These are phyloP conservation scores for Dalechampia spathulata DNA, from an alignment of 441 rosid genomes.

Conservation along the genomic window DNA sequence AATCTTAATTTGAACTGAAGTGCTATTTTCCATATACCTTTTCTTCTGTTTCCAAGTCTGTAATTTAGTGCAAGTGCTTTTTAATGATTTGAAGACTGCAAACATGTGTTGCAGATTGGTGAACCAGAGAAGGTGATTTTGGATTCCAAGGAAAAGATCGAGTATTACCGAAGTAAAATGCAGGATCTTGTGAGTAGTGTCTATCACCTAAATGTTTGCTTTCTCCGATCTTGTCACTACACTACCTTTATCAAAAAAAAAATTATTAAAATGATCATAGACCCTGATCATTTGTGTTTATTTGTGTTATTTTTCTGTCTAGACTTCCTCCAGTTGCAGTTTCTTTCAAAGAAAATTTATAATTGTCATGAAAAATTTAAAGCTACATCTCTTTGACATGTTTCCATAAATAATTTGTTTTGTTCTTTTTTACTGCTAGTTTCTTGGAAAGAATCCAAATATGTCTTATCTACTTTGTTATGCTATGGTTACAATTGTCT, in stretches of 20 bases:
- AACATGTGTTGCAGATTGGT: conserved; percentile 40
- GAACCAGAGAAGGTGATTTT: conserved; percentile 56
- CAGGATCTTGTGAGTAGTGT: conserved; percentile 86
- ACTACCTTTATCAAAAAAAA: too few species aligned
- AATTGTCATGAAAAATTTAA: not conserved
- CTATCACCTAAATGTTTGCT: conserved; percentile 8
- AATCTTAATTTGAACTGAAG: conserved; percentile 2
- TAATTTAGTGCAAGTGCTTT: not conserved
- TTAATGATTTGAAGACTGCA: conserved; percentile 10
- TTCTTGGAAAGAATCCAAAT: not conserved
- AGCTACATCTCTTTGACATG: not conserved
- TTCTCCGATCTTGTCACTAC: conserved; percentile 2
- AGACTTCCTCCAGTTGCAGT: not conserved
- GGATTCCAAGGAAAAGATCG: conserved; percentile 93
- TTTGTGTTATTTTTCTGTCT: too few species aligned
- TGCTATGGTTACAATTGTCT: not conserved
- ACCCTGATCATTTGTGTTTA: too few species aligned
- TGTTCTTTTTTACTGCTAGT: not conserved
- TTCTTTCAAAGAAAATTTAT: too few species aligned
- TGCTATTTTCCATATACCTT: too few species aligned
- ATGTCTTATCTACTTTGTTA: not conserved
- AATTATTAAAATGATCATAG: too few species aligned
- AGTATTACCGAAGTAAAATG: conserved; percentile 87
- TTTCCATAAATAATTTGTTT: not conserved
- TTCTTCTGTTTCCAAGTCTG: not conserved